Evolutionary conservation across 495 filamentous ascomycete species (phyloP), one percentile per base, ranked within the genome.

Genomic region (Hypoxylon lienhwacheense): DNA sequence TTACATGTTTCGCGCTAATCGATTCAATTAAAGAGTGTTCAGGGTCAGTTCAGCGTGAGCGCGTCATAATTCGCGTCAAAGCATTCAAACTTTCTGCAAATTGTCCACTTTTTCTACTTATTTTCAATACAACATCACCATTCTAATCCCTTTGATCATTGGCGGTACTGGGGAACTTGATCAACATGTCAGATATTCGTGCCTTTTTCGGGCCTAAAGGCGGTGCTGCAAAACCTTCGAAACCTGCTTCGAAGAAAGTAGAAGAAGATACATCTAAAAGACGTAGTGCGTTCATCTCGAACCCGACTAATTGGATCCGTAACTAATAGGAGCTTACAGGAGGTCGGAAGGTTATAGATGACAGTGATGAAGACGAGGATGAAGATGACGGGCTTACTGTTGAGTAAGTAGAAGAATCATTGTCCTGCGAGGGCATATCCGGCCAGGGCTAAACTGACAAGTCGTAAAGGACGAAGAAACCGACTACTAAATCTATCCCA

Each of bases 171-270:
- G 1, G 10, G 14, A n/a, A 14, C 5, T 34, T 17, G 5, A 26
- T 34, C 56, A 57, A 29, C 28, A 91, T 90, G 87, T 81, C 88
- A 53, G 89, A 95, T 75, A 95, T 95, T 53, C 76, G 90, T 42
- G 85, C 71, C 58, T 95, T 92, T 63, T 93, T 95, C 69, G 81
- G 81, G 11, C 78, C 82, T 24, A 85, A 82, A 59, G 78, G 76
- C 12, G 74, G 74, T 46, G 66, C 67, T 5, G 51, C 68, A 11
- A 49, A 66, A 20, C 66, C 72, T 20, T 54, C 74, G 16, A 77
- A 82, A 52, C 74, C 79, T 49, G 66, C 72, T 37, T 55, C 70
- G 24, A 78, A 76, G 65, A 76, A 80, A 47, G 50, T 59, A 52
- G 68, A 71, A 36, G 73, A 73, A 35, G 69, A 70, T 14, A 26